These are phyloP conservation scores for Podosphaera aphanis DNA, from an alignment of 2,329 filamentous ascomycete genomes.

Conservation along the genomic window DNA sequence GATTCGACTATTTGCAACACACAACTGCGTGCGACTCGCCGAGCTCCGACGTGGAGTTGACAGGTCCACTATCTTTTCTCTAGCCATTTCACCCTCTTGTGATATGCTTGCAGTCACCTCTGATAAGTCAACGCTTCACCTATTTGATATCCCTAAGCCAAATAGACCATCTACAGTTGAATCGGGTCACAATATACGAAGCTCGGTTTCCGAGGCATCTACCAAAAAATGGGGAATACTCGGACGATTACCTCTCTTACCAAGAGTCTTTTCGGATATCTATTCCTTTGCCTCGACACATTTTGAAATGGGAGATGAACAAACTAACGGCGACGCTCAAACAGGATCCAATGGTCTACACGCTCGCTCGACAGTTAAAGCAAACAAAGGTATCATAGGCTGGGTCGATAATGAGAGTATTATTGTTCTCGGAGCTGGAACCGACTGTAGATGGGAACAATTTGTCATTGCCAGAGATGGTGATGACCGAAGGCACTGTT, in stretches of 20 bases:
- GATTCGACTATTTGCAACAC: slow-evolving; percentile 62
- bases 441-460: slow-evolving; percentile 69
- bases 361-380: slow-evolving; percentile 21
- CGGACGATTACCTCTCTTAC: slow-evolving; percentile 62
- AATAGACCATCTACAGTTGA: slow-evolving; percentile 19
- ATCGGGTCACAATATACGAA: slow-evolving; percentile 14
- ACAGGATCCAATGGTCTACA: slow-evolving; percentile 16
- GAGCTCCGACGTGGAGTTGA: slow-evolving; percentile 82
- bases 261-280: slow-evolving; percentile 66
- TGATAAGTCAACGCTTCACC: slow-evolving; percentile 85
- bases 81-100: slow-evolving; percentile 68
- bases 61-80: slow-evolving; percentile 62
- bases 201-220: slow-evolving; percentile 20
- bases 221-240: slow-evolving; percentile 64
- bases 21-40: slow-evolving; percentile 54
- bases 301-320: slow-evolving; percentile 67
- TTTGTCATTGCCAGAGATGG: slow-evolving; percentile 49
- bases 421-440: slow-evolving; percentile 55
- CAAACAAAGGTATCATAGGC: slow-evolving; percentile 63
- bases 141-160: slow-evolving; percentile 60
- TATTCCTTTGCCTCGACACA: slow-evolving; percentile 65
- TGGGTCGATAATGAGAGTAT: slow-evolving; percentile 59
- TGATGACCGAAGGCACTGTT: slow-evolving; percentile 41
- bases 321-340: slow-evolving; percentile 33
- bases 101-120: slow-evolving; percentile 73